Percentiles rank a stretch among this genome's conserved stretches.
Evolutionary conservation across 352 stramenopile genomes (phyloP).

Genomic region (Pelagophyceae sp.): DNA sequence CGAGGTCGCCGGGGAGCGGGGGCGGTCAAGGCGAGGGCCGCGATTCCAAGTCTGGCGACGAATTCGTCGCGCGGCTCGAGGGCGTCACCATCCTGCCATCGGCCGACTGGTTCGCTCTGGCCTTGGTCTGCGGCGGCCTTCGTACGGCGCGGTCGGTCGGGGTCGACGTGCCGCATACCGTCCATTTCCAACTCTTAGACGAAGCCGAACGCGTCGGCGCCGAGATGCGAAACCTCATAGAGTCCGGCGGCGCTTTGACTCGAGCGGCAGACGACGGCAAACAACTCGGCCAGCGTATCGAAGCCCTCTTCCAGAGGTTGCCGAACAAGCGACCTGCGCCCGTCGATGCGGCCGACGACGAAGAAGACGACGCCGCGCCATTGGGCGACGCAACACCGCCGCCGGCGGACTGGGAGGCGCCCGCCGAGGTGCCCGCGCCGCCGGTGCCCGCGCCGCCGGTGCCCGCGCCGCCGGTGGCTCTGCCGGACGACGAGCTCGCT

Average conservation of each 20-base stretch:
- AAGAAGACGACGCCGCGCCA: too few relatives aligned
- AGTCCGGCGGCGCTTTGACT: background rate
- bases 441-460: too few relatives aligned
- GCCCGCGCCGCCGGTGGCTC: too few relatives aligned
- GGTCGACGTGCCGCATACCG: background rate
- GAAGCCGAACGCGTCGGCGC: background rate
- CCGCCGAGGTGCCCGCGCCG: too few relatives aligned
- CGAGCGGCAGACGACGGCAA: too few relatives aligned
- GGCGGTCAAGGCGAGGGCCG: background rate
- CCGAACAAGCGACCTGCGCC: too few relatives aligned
- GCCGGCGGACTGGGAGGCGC: too few relatives aligned
- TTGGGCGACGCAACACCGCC: too few relatives aligned
- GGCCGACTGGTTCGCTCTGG: background rate
- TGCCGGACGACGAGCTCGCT: too few relatives aligned
- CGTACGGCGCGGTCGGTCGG: background rate
- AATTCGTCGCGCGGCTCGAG: background rate
- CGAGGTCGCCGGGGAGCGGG: background rate
- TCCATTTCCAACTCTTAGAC: background rate
- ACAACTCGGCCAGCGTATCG: too few relatives aligned
- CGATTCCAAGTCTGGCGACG: background rate
- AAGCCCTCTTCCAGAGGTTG: too few relatives aligned
- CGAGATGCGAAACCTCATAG: background rate
- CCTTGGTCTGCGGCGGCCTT: background rate
- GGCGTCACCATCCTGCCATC: background rate
- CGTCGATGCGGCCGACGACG: too few relatives aligned